Conservation (phyloP, 2,329 filamentous ascomycete species). For the Cladorrhinum sp. region DNA sequence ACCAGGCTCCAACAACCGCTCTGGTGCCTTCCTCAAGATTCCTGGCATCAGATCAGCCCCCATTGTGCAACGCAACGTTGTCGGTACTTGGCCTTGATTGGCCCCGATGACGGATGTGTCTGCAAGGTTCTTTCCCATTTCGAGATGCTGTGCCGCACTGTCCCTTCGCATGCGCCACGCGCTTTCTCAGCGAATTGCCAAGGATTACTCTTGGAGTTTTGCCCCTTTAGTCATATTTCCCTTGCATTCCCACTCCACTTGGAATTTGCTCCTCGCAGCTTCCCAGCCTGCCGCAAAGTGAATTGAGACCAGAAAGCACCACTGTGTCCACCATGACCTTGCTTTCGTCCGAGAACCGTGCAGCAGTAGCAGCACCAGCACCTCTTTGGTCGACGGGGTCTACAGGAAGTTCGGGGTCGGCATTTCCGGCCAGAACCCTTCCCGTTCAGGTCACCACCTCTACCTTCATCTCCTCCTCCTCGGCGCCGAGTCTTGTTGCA, state of each 20-base stretch:
- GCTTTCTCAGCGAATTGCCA: constrained; percentile 19
- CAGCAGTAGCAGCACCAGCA: constrained; percentile 19
- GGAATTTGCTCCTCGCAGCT: constrained; percentile 3
- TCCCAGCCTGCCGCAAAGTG: neutral
- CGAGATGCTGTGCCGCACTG: constrained; percentile 16
- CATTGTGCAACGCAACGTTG: neutral
- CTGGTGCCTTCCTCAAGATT: neutral
- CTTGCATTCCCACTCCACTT: constrained; percentile 13
- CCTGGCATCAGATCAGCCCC: neutral
- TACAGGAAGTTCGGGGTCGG: neutral
- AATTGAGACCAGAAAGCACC: neutral
- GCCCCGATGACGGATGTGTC: neutral
- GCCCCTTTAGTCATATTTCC: constrained; percentile 18
- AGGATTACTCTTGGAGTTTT: constrained; percentile 4
- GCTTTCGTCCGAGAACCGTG: constrained; percentile 27
- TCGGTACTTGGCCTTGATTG: neutral
- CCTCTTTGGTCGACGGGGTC: constrained; percentile 16
- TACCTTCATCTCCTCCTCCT: constrained; percentile 1
- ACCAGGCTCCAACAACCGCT: neutral
- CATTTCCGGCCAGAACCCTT: constrained; percentile 1
- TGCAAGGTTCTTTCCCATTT: constrained; percentile 24
- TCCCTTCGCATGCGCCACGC: constrained; percentile 5
- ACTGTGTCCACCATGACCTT: constrained; percentile 13
- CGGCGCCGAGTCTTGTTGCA: neutral
- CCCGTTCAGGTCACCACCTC: no score